Conservation (phyloP, 202 grass and related monocot genomes). For the Setaria italica region DNA sequence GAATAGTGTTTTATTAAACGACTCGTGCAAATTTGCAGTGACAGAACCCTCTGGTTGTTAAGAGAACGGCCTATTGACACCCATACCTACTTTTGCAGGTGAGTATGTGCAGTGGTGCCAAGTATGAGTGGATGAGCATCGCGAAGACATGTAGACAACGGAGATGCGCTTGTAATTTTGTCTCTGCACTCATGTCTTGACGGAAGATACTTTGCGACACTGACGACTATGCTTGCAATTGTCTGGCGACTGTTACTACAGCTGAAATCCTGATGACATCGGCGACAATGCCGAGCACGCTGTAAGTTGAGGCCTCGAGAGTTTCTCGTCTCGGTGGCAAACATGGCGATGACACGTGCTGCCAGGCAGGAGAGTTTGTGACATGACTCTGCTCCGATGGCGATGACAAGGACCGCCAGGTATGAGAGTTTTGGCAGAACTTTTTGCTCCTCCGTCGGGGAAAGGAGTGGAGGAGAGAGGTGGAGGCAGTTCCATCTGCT, state of each 20-base stretch:
- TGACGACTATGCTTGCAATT: too few relatives aligned
- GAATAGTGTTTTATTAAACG: not conserved
- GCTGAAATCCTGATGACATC: conserved; percentile 34
- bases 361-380: too few relatives aligned
- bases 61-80: not conserved
- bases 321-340: conserved; percentile 59
- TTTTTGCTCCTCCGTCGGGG: not conserved
- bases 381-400: too few relatives aligned
- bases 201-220: too few relatives aligned
- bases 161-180: too few relatives aligned
- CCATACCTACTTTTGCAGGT: not conserved
- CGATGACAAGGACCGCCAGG: conserved; percentile 36
- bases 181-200: too few relatives aligned
- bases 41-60: not conserved
- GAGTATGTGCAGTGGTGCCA: not conserved
- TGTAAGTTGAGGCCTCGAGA: conserved; percentile 57
- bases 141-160: too few relatives aligned
- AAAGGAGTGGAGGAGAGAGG: too few relatives aligned
- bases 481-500: too few relatives aligned
- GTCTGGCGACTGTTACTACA: too few relatives aligned
- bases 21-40: not conserved
- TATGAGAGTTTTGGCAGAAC: conserved; percentile 51
- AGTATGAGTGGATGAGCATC: too few relatives aligned
- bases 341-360: conserved; percentile 50
- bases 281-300: conserved; percentile 52